phyloP scores from a whole-genome alignment of 108 stramenopile species.

The Seminavis robusta region DNA sequence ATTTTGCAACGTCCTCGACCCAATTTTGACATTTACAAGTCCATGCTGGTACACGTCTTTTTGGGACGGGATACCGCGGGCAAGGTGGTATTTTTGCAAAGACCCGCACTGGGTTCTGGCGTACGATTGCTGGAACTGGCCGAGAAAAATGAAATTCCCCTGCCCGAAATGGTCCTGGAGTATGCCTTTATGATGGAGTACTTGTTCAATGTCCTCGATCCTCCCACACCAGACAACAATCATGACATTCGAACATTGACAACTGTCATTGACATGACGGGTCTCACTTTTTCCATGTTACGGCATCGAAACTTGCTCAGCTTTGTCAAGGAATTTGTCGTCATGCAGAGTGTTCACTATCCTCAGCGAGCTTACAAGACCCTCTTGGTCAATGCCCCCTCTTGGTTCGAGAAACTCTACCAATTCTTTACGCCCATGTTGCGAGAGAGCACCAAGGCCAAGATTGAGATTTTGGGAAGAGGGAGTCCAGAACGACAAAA shows the following conservation, averaged over 20 bases:
- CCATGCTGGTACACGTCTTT: conserved; percentile 58
- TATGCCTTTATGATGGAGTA: conserved; percentile 77
- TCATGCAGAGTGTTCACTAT: conserved; percentile 66
- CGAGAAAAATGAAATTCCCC: conserved; percentile 40
- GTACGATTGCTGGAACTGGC: conserved; percentile 44
- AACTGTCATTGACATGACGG: conserved; percentile 69
- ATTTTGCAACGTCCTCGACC: conserved; percentile 57
- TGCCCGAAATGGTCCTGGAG: conserved; percentile 62
- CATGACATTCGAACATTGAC: conserved; percentile 73
- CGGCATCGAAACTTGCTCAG: conserved; percentile 50
- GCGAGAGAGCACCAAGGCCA: conserved; percentile 66
- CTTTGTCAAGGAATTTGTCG: conserved; percentile 60
- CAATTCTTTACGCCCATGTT: conserved; percentile 63
- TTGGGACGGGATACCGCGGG: conserved; percentile 53
- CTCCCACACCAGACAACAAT: conserved; percentile 33
- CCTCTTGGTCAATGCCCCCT: conserved; percentile 70
- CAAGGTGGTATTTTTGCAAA: conserved; percentile 56
- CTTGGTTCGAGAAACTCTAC: conserved; percentile 68
- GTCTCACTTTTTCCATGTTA: conserved; percentile 40
- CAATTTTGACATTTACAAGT: conserved; percentile 66
- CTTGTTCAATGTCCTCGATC: conserved; percentile 76
- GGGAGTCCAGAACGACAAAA: conserved; percentile 32
- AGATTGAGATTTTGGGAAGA: conserved; percentile 56
- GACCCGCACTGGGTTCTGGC: conserved; percentile 50
- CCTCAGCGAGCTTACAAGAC: conserved; percentile 71